Evolutionary conservation across 257 asterid genomes (phyloP).

Genomic region (Solanum habrochaites): DNA sequence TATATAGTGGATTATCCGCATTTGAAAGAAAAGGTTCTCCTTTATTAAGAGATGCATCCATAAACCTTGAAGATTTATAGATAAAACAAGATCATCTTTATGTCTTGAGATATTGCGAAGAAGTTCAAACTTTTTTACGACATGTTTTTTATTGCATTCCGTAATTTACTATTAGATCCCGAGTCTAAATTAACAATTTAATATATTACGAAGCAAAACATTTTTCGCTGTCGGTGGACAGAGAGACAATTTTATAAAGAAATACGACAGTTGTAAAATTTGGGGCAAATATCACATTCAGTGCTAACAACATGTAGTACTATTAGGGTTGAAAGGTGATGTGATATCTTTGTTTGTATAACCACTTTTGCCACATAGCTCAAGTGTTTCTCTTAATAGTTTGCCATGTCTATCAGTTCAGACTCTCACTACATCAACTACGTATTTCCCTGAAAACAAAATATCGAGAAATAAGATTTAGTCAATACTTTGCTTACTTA

Average conservation of each 20-base stretch:
- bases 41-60: too few relatives aligned
- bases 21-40: too few relatives aligned
- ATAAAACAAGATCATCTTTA: too few relatives aligned
- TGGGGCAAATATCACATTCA: neutral
- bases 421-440: conserved; percentile 60
- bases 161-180: neutral
- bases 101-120: too few relatives aligned
- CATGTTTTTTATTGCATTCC: too few relatives aligned
- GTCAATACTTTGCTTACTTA: neutral
- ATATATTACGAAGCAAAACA: neutral
- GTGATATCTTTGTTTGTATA: conserved; percentile 99
- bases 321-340: conserved; percentile 18
- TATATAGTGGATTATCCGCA: too few relatives aligned
- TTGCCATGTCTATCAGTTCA: conserved; percentile 67
- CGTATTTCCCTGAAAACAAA: conserved; percentile 66
- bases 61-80: too few relatives aligned
- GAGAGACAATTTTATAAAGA: neutral
- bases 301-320: neutral
- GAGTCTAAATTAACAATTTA: neutral
- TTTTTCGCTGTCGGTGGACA: neutral
- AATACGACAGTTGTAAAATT: neutral
- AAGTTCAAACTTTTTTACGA: too few relatives aligned
- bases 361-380: conserved; percentile 87
- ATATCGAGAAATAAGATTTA: neutral
- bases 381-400: conserved; percentile 94